These are phyloP conservation scores for Colletotrichum sansevieriae DNA, from an alignment of 2,329 filamentous ascomycete species.

Conservation along the genomic window DNA sequence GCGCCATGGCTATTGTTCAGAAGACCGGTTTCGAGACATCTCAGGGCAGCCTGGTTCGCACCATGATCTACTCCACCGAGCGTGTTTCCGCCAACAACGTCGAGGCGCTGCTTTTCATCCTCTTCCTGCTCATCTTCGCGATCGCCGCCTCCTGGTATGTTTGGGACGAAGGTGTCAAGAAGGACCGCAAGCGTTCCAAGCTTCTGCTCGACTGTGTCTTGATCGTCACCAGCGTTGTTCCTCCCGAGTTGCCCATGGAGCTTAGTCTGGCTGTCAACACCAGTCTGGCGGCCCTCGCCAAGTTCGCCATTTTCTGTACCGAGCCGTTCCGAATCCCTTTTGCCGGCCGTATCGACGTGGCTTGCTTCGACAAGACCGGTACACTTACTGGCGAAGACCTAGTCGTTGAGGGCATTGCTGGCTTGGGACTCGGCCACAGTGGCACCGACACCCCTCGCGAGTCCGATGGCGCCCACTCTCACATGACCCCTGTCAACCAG, in stretches of 20 bases:
- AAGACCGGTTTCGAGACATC: conserved; percentile 99
- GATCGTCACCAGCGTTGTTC: conserved; percentile 97
- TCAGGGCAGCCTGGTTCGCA: conserved; percentile 95
- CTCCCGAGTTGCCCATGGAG: conserved; percentile 99
- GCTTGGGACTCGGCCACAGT: conserved; percentile 79
- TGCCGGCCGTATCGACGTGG: conserved; percentile 93
- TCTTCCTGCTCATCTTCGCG: conserved; percentile 96
- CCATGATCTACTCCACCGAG: conserved; percentile 99
- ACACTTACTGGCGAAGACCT: conserved; percentile 96
- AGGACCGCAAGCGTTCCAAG: conserved; percentile 97
- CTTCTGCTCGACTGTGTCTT: conserved; percentile 96
- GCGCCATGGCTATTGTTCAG: conserved; percentile 91
- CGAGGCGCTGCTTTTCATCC: conserved; percentile 95
- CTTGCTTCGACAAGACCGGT: conserved; percentile 99
- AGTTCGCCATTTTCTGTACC: conserved; percentile 97
- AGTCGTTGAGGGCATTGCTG: conserved; percentile 96
- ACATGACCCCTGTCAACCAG: conserved; percentile 78
- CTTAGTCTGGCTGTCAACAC: conserved; percentile 98
- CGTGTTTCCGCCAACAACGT: conserved; percentile 98
- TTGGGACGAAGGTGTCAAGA: conserved; percentile 94
- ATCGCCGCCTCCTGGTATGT: conserved; percentile 99
- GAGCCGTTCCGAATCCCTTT: conserved; percentile 99
- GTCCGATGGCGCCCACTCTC: conserved; percentile 84
- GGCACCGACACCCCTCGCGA: conserved; percentile 76
- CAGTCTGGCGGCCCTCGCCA: conserved; percentile 92